Evolutionary conservation across 2,329 filamentous ascomycete species (phyloP).

Genomic region (Drechslerella coelobrocha): DNA sequence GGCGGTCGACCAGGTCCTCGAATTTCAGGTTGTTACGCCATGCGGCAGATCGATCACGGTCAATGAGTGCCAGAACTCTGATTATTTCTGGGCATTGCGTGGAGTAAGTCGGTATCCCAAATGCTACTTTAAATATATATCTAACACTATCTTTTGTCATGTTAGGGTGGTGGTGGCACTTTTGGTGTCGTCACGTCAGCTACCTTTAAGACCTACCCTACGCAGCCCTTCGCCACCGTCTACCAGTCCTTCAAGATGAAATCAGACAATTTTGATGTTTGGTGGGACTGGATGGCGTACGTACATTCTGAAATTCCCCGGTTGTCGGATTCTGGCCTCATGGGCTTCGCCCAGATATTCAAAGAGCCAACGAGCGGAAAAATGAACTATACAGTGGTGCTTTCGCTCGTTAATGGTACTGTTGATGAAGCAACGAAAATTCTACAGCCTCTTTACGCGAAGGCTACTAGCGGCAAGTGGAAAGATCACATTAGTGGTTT

Average conservation of each 20-base stretch:
- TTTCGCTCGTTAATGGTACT: conserved; percentile 20
- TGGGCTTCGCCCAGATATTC: conserved; percentile 58
- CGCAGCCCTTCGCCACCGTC: conserved; percentile 56
- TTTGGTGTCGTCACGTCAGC: conserved; percentile 61
- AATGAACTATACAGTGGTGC: conserved; percentile 3
- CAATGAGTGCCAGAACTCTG: conserved; percentile 58
- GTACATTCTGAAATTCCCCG: conserved; percentile 60
- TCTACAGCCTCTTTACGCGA: conserved; percentile 17
- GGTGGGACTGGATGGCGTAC: conserved; percentile 58
- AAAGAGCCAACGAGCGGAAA: conserved; percentile 24
- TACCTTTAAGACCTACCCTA: conserved; percentile 59
- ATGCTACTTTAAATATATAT: too few relatives aligned
- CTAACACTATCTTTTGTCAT: not conserved
- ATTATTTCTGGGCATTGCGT: conserved; percentile 63
- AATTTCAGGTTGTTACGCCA: conserved; percentile 56
- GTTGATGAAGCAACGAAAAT: conserved; percentile 13
- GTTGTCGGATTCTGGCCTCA: conserved; percentile 60
- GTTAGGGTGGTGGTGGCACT: conserved; percentile 63
- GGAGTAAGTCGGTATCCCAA: too few relatives aligned
- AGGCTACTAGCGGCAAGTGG: conserved; percentile 10
- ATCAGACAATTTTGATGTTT: conserved; percentile 56
- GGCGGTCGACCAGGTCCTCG: conserved; percentile 58
- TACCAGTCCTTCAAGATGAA: conserved; percentile 56
- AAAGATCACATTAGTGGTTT: conserved; percentile 27
- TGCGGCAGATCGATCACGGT: conserved; percentile 56